phyloP scores from a whole-genome alignment of 192 early-diverging fungal species.

The Linnemannia zychae region DNA sequence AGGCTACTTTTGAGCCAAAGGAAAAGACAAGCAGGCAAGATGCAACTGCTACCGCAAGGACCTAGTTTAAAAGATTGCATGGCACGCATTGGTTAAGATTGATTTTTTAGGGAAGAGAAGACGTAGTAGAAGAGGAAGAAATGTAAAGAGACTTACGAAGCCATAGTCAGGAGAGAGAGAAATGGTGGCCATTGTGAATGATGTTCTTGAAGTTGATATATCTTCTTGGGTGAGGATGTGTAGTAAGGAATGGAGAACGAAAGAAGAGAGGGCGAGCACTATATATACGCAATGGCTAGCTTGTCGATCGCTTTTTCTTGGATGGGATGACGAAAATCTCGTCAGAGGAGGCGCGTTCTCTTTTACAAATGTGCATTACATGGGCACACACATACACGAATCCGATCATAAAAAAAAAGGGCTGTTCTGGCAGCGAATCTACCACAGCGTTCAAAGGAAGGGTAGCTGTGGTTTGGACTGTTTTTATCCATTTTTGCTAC shows the following conservation, averaged over 20 bases:
- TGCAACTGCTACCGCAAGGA: conserved; percentile 39
- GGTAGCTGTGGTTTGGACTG: not conserved
- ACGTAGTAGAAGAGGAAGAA: too few species aligned
- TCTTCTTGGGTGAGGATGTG: not conserved
- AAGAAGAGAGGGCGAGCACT: not conserved
- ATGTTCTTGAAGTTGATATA: not conserved
- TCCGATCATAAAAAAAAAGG: not conserved
- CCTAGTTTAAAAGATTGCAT: too few species aligned
- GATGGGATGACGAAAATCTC: conserved; percentile 10
- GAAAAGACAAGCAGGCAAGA: conserved; percentile 53
- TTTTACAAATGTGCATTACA: not conserved
- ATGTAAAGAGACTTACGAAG: conserved; percentile 59
- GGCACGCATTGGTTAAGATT: not conserved
- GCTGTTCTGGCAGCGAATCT: not conserved
- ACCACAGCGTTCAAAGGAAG: not conserved
- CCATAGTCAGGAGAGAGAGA: conserved; percentile 64
- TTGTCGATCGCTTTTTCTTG: not conserved
- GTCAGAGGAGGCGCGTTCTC: not conserved
- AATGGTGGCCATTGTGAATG: conserved; percentile 52
- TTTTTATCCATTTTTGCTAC: not conserved
- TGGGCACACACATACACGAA: too few species aligned
- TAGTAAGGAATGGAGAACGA: not conserved
- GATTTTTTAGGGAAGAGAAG: not conserved
- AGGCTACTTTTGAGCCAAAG: conserved; percentile 64
- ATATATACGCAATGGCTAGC: not conserved